Base-by-base conservation (phyloP, 2,329 filamentous ascomycete genomes). In the Epichloe sp. region DNA sequence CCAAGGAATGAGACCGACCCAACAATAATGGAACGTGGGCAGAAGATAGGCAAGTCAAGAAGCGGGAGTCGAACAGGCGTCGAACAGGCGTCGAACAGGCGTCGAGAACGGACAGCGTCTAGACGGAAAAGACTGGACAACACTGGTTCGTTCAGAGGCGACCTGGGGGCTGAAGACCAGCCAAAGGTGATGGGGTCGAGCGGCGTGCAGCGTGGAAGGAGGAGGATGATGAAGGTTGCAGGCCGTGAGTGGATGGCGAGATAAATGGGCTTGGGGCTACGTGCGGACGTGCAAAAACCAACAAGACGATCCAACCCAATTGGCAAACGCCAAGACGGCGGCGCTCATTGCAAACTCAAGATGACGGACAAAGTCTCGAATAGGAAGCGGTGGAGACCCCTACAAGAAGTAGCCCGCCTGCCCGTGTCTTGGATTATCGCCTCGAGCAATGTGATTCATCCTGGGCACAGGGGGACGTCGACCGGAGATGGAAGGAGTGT, bases 51-150 rank as follows among this genome's bases (percentile, higher is more conserved):
- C 37, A 6, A 23, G 23, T 36, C n/a, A 21, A 43, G 23, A 43
- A 34, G 21, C 45, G 35, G 26, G 45, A 38, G 40, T 12, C 19
- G 40, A 19, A 36, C 47, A 12, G 43, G n/a, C 26, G 23, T 45
- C 23, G 21, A 31, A n/a, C n/a, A n/a, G n/a, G n/a, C n/a, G 40
- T 12, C 19, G 40, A 19, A 36, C 47, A 12, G 43, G n/a, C 26
- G 23, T 45, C 23, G 21, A 31, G 31, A 11, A 31, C 31, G 43
- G 21, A 19, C 40, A 15, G 26, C 12, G 45, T 40, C 23, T 36
- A 31, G 44, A 43, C 46, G 49, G 52, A 52, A 53, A 52, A 26
- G 52, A 53, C 46, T 45, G 46, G 46, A 49, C 49, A 42, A 44
- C 26, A 42, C 52, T 51, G 21, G 41, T 36, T 53, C 34, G 51